Evolutionary conservation across 306 rosid genomes (phyloP), one percentile per base, ranked within the genome.

Genomic region (Notholithocarpus densiflorus): DNA sequence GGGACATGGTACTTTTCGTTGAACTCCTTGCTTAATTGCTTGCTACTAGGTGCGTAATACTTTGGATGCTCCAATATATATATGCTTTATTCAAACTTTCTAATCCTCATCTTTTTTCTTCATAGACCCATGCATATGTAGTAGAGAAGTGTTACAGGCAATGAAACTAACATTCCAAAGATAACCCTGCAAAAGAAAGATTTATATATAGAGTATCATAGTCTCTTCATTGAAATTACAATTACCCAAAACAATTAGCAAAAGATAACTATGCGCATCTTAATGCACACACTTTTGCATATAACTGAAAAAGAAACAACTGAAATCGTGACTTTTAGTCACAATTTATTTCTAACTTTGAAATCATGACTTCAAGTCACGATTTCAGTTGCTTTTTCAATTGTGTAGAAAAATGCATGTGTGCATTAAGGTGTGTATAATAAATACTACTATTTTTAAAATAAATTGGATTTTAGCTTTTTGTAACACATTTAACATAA

Each of bases 91-190:
- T 75, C 74, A 56, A 45, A 66, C 32, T 64, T 77, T 51, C 52
- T 21, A 40, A 24, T 69, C 51, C 57, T 72, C 53, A 6, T 19
- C 45, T 27, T 19, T 56, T 12, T 52, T 61, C 72, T 71, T 90
- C 79, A 88, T 2, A 90, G 79, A 23, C 94, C 92, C 45, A 88
- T 84, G 76, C 82, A 68, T 73, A 87, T 80, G 88, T 88, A 90
- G 56, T 88, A 90, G 34, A 88, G 53, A 66, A 88, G 94, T 13
- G 92, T 90, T 73, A 90, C 81, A 4, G 92, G 94, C 66, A 90
- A 81, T 45, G 94, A 90, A 40, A 90, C 79, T 19, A 90, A 11
- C 94, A 90, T 88, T 55, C 94, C 94, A 76, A 90, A 90, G 79
- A 90, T 90, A n/a, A 90, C 94, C 92, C 94, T 90, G 91, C 75